Evolutionary conservation across 495 filamentous ascomycete species (phyloP).

Genomic region (Aspergillus funiculosus): DNA sequence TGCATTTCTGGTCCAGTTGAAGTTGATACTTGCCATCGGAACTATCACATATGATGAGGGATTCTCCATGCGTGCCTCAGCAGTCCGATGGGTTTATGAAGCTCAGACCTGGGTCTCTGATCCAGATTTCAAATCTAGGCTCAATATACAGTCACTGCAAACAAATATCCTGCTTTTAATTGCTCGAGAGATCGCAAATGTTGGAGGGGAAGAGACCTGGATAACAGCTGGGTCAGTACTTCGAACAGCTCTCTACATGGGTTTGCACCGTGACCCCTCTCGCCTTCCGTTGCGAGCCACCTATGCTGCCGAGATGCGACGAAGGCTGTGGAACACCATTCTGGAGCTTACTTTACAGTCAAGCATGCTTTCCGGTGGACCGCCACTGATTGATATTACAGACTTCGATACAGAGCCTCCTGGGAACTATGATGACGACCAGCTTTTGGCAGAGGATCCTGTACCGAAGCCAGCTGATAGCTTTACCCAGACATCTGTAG

Average conservation of each 20-base stretch:
- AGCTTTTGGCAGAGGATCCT: slow-evolving; percentile 25
- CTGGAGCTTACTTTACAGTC: slow-evolving; percentile 50
- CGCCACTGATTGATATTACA: slow-evolving; percentile 40
- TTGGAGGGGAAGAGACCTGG: slow-evolving; percentile 52
- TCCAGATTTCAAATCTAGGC: slow-evolving; percentile 44
- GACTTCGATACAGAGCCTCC: slow-evolving; percentile 54
- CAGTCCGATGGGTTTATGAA: slow-evolving; percentile 45
- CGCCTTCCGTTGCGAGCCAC: slow-evolving; percentile 36
- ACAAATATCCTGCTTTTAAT: slow-evolving; percentile 44
- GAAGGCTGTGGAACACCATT: slow-evolving; percentile 58
- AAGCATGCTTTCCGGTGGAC: slow-evolving; percentile 47
- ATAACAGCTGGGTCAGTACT: slow-evolving; percentile 49
- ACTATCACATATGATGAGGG: slow-evolving; percentile 33
- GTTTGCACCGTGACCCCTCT: slow-evolving; percentile 54
- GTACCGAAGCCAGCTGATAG: slow-evolving; percentile 27
- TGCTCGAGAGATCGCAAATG: slow-evolving; percentile 40
- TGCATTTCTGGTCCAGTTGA: slow-evolving; percentile 41
- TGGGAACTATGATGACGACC: slow-evolving; percentile 42
- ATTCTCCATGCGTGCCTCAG: slow-evolving; percentile 31
- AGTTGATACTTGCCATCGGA: slow-evolving; percentile 48
- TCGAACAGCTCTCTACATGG: slow-evolving; percentile 54
- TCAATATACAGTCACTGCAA: slow-evolving; percentile 42
- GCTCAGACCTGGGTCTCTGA: slow-evolving; percentile 49
- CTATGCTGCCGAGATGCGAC: slow-evolving; percentile 49
- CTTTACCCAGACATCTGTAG: slow-evolving; percentile 41